A percentile compares a stretch with the other conserved stretches of the same genome.
phyloP scores from a whole-genome alignment of 2,329 filamentous ascomycete species.

The Immersiporthe knoxdaviesiana region DNA sequence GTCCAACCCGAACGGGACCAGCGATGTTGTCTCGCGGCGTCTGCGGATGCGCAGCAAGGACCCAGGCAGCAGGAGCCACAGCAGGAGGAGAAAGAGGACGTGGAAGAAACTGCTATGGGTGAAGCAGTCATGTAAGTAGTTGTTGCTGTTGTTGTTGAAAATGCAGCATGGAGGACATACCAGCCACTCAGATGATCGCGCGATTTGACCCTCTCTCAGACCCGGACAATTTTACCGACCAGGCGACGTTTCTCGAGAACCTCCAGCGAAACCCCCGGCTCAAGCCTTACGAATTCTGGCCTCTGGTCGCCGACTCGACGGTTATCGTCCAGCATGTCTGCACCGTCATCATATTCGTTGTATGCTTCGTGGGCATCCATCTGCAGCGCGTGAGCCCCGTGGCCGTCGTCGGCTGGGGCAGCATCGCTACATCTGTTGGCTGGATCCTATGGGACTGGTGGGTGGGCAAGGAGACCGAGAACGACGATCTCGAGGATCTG shows the following conservation, averaged over 20 bases:
- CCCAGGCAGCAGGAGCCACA: slow-evolving; percentile 62
- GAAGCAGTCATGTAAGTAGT: slow-evolving; percentile 79
- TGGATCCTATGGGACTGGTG: slow-evolving; percentile 94
- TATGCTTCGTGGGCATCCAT: slow-evolving; percentile 90
- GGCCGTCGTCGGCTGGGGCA: slow-evolving; percentile 85
- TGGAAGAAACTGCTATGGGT: slow-evolving; percentile 99
- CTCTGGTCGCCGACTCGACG: slow-evolving; percentile 89
- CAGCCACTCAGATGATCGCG: slow-evolving; percentile 15
- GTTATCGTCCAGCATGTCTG: slow-evolving; percentile 97
- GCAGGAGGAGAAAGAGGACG: slow-evolving; percentile 68
- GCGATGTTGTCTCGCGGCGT: slow-evolving; percentile 43
- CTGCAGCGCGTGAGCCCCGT: slow-evolving; percentile 86
- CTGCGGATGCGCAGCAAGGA: slow-evolving; percentile 51
- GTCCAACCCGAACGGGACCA: not conserved
- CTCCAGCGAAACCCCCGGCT: slow-evolving; percentile 92
- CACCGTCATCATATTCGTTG: slow-evolving; percentile 91
- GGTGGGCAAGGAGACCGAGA: slow-evolving; percentile 65
- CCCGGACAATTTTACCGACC: slow-evolving; percentile 98
- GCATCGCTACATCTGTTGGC: slow-evolving; percentile 78
- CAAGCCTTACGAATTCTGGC: slow-evolving; percentile 97
- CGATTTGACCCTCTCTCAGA: slow-evolving; percentile 54
- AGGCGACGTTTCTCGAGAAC: slow-evolving; percentile 93
- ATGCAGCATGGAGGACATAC: not conserved
- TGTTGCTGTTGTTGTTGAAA: no score
- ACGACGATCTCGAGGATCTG: slow-evolving; percentile 50